phyloP scores from a whole-genome alignment of 129 eudicot genomes.

The Flaveria robusta region DNA sequence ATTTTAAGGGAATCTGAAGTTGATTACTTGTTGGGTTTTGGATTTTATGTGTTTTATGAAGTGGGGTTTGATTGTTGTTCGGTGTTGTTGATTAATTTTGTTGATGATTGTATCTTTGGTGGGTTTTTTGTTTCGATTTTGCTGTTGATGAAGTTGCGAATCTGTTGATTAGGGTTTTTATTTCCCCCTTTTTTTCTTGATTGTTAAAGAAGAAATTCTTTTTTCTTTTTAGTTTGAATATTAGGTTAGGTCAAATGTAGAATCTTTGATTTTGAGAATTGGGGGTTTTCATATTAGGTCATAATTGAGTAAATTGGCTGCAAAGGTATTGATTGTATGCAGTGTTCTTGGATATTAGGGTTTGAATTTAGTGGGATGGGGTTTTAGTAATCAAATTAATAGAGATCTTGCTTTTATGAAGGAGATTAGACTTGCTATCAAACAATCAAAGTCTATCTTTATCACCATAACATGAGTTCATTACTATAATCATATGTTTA shows the following conservation, averaged over 20 bases:
- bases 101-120: too few species aligned
- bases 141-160: too few species aligned
- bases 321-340: background rate
- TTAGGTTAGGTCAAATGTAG: constrained; percentile 19
- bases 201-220: background rate
- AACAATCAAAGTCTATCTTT: too few species aligned
- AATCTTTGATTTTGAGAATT: constrained; percentile 20
- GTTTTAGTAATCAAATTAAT: background rate
- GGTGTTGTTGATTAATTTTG: background rate
- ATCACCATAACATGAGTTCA: too few species aligned
- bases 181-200: background rate
- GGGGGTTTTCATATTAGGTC: constrained; percentile 12
- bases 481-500: background rate
- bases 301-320: background rate
- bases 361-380: background rate
- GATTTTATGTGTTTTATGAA: constrained; percentile 11
- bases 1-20: background rate
- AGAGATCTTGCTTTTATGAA: constrained; percentile 12
- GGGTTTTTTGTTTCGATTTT: too few species aligned
- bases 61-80: constrained; percentile 16
- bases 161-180: constrained; percentile 4
- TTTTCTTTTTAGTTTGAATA: background rate
- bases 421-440: background rate
- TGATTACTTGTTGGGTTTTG: background rate
- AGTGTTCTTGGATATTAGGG: constrained; percentile 13